phyloP scores from a whole-genome alignment of 179 eudicot species.

The Amaranthus tricolor region DNA sequence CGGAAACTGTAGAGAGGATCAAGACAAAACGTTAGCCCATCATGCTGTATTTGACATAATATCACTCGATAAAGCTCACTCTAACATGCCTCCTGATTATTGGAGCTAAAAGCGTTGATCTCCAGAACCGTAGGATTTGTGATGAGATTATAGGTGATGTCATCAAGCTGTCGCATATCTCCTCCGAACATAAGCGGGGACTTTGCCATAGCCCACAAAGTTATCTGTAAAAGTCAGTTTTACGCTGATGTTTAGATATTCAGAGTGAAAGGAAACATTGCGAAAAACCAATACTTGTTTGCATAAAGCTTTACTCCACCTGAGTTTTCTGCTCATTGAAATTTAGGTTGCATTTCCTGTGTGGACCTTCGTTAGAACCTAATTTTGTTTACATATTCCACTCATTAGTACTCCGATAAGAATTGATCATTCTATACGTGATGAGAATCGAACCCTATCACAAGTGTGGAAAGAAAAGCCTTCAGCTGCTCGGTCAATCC shows the following conservation, averaged over 20 bases:
- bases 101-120: slow-evolving; percentile 77
- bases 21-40: slow-evolving; percentile 7
- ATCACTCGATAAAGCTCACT: background rate
- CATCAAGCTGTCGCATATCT: slow-evolving; percentile 86
- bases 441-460: too few relatives aligned
- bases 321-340: slow-evolving; percentile 76
- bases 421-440: too few relatives aligned
- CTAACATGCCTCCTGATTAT: slow-evolving; percentile 70
- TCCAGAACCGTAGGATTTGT: slow-evolving; percentile 75
- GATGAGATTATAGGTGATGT: slow-evolving; percentile 57
- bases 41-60: background rate
- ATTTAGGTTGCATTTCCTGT: slow-evolving; percentile 56
- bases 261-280: background rate
- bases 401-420: background rate
- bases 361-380: slow-evolving; percentile 84
- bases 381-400: slow-evolving; percentile 9
- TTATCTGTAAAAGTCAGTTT: slow-evolving; percentile 49
- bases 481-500: too few relatives aligned
- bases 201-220: slow-evolving; percentile 92
- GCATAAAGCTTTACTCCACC: slow-evolving; percentile 37
- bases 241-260: background rate
- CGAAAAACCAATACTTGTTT: background rate
- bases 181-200: slow-evolving; percentile 98
- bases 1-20: slow-evolving; percentile 49
- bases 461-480: too few relatives aligned